Evolutionary conservation across 225 moss, liverwort and hornwort genomes (phyloP).

Genomic region (Physcomitrellopsis africana): DNA sequence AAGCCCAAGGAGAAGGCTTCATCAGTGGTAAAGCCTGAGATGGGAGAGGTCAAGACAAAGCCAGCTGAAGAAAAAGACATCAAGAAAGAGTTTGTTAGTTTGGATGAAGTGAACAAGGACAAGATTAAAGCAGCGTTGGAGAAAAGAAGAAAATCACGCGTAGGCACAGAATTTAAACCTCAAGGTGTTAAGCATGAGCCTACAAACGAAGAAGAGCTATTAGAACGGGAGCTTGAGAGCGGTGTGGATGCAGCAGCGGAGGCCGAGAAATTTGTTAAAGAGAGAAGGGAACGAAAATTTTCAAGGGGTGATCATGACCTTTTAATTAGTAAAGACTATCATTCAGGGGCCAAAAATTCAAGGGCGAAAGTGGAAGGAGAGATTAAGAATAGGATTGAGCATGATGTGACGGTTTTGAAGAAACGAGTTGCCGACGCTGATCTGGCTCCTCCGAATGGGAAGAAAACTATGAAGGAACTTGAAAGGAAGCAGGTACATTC

Average conservation of each 20-base stretch:
- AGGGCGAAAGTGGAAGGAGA: conserved; percentile 56
- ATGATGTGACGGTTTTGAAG: conserved; percentile 43
- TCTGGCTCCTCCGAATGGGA: conserved; percentile 42
- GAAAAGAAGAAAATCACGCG: conserved; percentile 75
- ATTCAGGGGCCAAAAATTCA: conserved; percentile 37
- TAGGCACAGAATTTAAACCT: conserved; percentile 67
- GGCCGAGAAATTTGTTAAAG: conserved; percentile 53
- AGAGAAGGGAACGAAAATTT: conserved; percentile 54
- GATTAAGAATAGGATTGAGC: conserved; percentile 47
- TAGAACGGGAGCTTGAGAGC: conserved; percentile 64
- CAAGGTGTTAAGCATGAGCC: conserved; percentile 62
- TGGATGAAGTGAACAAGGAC: conserved; percentile 84
- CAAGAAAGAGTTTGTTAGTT: conserved; percentile 62
- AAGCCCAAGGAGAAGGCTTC: conserved; percentile 52
- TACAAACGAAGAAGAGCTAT: conserved; percentile 79
- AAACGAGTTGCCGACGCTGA: conserved; percentile 56
- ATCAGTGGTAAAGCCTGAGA: conserved; percentile 37
- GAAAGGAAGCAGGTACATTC: conserved; percentile 52
- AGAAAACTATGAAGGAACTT: conserved; percentile 52
- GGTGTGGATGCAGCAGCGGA: conserved; percentile 58
- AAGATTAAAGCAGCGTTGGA: conserved; percentile 75
- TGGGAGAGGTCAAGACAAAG: conserved; percentile 37
- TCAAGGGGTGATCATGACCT: conserved; percentile 41
- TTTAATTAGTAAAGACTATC: conserved; percentile 46
- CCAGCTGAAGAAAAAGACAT: conserved; percentile 62